Base-by-base conservation (phyloP, 192 early-diverging fungal species). In the Coemansia sp. region DNA sequence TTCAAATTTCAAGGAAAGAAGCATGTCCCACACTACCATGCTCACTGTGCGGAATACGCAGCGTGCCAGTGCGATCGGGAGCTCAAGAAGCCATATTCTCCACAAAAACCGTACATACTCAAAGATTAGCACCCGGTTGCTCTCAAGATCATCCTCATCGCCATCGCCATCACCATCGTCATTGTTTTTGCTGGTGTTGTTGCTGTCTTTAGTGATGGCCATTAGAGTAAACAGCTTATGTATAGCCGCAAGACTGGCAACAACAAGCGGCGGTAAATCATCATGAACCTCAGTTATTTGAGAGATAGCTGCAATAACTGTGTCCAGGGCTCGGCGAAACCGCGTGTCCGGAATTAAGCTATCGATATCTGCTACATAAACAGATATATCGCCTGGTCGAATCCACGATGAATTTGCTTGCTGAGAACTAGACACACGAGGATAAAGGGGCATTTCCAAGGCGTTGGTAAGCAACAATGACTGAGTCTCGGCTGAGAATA, bases 51-150 rank as follows among this genome's bases (percentile, higher is more conserved):
- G 7, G 37, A 78, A 73, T 0, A 73, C 42, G 5, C 61, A 37
- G 14, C 61, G 11, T 44, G 56, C n/a, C 45, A 38, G 20, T 5
- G 20, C 49, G 5, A 32, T 59, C n/a, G 32, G 25, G 44, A 78
- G 54, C 7, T 71, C 63, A 32, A 77, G 49, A 37, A 42, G 58
- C 66, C 76, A 78, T 5, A 73, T 38, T 13, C 46, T 64, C 71
- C 67, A 73, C 48, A 78, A 41, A 44, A 78, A 69, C 59, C 68
- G 64, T 13, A 61, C 64, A 19, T 78, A 78, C 54, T 78, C 76
- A 22, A 65, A 45, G 10, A 76, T 32, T 42, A 76, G 49, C 2
- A 57, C 17, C n/a, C 56, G 44, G n/a, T 12, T 46, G 17, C 40
- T 57, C 19, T 32, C 46, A 5, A 51, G 7, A 14, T 13, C 11